These are phyloP conservation scores for Cercospora beticola DNA, from an alignment of 2,329 filamentous ascomycete species.

Conservation along the genomic window DNA sequence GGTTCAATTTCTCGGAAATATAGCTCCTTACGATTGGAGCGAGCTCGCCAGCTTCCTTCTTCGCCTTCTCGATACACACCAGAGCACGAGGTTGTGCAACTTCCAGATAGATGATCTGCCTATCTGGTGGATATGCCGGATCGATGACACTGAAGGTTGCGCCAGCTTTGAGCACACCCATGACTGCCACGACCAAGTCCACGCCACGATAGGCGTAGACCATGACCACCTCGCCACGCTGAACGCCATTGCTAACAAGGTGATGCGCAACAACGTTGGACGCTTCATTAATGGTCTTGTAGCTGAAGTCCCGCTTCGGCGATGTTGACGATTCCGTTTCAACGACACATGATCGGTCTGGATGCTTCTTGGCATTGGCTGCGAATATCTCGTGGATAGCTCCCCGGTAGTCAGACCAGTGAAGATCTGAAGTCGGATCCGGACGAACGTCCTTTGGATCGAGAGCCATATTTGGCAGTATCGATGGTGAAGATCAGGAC, in stretches of 20 bases:
- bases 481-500: not conserved
- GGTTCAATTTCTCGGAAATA: slow-evolving; percentile 68
- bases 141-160: slow-evolving; percentile 68
- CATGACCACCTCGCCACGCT: slow-evolving; percentile 87
- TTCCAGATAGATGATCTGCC: slow-evolving; percentile 81
- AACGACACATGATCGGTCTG: slow-evolving; percentile 66
- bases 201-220: slow-evolving; percentile 83
- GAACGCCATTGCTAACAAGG: slow-evolving; percentile 69
- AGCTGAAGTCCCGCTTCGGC: slow-evolving; percentile 64
- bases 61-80: slow-evolving; percentile 71
- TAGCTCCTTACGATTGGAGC: slow-evolving; percentile 63
- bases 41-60: slow-evolving; percentile 64
- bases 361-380: slow-evolving; percentile 65
- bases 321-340: slow-evolving; percentile 58
- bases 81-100: slow-evolving; percentile 72
- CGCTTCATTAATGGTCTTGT: slow-evolving; percentile 81
- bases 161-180: slow-evolving; percentile 66
- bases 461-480: slow-evolving; percentile 28
- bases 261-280: slow-evolving; percentile 80
- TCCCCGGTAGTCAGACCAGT: slow-evolving; percentile 65
- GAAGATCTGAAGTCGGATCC: slow-evolving; percentile 65
- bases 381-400: slow-evolving; percentile 71
- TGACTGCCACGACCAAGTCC: slow-evolving; percentile 72
- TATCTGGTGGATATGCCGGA: slow-evolving; percentile 75
- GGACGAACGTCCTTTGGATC: slow-evolving; percentile 45